Evolutionary conservation across 345 rosid genomes (phyloP), one percentile per base, ranked within the genome.

Genomic region (Populus simonii): DNA sequence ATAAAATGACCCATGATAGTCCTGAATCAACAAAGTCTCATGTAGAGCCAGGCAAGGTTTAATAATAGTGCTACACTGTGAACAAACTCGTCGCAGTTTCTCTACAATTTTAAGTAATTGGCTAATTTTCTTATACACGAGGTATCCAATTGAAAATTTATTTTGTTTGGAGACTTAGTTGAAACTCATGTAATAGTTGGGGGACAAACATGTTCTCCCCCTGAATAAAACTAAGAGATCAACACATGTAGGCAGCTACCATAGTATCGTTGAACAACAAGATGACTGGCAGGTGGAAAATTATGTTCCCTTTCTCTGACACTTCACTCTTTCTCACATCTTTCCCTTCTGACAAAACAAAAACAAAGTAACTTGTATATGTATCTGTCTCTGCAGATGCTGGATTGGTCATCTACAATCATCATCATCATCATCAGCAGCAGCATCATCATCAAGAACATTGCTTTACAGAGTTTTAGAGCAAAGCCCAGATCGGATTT

Each of bases 231-330:
- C 4, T 0, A 49, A 49, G 55, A 49, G 55, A 49, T 49, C 6
- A 41, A 41, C 55, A 49, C 55, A 16, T 49, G 55, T 49, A 49
- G 22, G 6, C 55, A 49, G 55, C 55, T 49, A 49, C 17, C 55
- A 17, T 41, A 11, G 41, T 5, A 16, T 25, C 35, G 36, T 62
- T 43, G 43, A 49, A 33, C 3, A 67, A 25, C 59, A 6, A 39
- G 78, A 75, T 71, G 78, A 76, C 68, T 76, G 78, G 78, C 78
- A 76, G 73, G 72, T 76, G 73, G 72, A 65, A 51, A 67, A n/a
- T 20, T 11, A 20, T 0, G 45, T 20, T 33, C 12, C 35, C 33
- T 29, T 35, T 36, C 72, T 51, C 59, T 35, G 25, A 20, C 62
- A 8, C 1, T 18, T 22, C 62, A 22, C 62, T 2, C 62, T 55